Evolutionary conservation across 2,329 filamentous ascomycete genomes (phyloP), one percentile per base, ranked within the genome.

Genomic region (Aspergillus sp.): DNA sequence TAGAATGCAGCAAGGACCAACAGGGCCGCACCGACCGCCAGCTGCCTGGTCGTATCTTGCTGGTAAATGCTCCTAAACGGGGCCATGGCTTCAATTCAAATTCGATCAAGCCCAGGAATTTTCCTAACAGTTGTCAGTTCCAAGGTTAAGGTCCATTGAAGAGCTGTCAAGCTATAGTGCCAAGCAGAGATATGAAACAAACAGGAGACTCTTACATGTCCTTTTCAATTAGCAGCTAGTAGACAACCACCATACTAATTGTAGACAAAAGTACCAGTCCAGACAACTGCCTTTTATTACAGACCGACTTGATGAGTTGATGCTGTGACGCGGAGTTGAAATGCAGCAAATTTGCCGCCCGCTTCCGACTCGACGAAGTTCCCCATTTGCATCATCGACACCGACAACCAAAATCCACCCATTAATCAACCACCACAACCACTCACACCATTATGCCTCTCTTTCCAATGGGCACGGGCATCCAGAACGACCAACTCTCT

Each of bases 1-100:
- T 72, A 79, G 35, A 71, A 67, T 1, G 75, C 76, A 17, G 73
- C 68, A 21, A 79, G 68, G 21, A 73, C 59, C 37, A 78, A 64
- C 52, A 78, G 61, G 27, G 70, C 67, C 31, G 71, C 62, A n/a
- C 67, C 70, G 49, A 60, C 63, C 40, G 55, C 67, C 47, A 69
- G 59, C 55, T 66, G 64, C 57, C 57, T 66, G 58, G 55, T 56
- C 55, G 73, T 70, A 59, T 64, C 59, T 39, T 62, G 64, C 59
- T 59, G 65, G 41, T 70, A 54, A 19, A 65, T 62, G 39, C 66
- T 63, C 44, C 65, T 63, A 37, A 65, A 49, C 58, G 68, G 61
- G 44, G 64, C 53, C 70, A 72, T 73, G 56, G 45, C 65, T 64
- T 57, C 55, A 17, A 31, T 40, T 55, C 33, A 61, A 55, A 56